Evolutionary conservation across 345 rosid species (phyloP).

Genomic region (Xanthoceras sorbifolium): DNA sequence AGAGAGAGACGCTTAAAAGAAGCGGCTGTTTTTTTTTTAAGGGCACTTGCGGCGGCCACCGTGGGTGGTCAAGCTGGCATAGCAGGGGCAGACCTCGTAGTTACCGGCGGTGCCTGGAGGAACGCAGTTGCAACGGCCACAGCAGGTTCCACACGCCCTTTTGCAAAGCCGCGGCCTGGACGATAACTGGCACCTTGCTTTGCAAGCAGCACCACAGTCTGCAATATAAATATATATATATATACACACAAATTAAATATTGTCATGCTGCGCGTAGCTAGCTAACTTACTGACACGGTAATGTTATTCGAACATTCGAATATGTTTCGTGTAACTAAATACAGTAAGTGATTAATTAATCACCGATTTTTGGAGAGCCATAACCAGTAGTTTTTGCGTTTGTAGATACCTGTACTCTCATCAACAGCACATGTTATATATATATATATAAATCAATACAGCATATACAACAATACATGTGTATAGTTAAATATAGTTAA

Average conservation of each 20-base stretch:
- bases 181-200: conserved; percentile 60
- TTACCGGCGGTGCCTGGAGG: conserved; percentile 81
- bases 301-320: no score
- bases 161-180: conserved; percentile 63
- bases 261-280: neutral
- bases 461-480: neutral
- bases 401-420: conserved; percentile 17
- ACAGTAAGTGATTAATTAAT: neutral
- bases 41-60: conserved; percentile 86
- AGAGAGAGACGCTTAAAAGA: no score
- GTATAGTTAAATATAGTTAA: no score
- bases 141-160: conserved; percentile 79
- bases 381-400: neutral
- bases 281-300: no score
- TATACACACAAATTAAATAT: no score
- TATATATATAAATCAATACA: no score
- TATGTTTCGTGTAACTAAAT: no score
- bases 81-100: conserved; percentile 63
- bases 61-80: conserved; percentile 69
- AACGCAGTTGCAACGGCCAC: conserved; percentile 72
- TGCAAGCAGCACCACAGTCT: conserved; percentile 69
- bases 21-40: no score
- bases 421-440: neutral
- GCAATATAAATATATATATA: neutral
- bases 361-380: conserved; percentile 18